Base-by-base conservation (phyloP, 768 basidiomycete genomes). In the Grammothele lineata region DNA sequence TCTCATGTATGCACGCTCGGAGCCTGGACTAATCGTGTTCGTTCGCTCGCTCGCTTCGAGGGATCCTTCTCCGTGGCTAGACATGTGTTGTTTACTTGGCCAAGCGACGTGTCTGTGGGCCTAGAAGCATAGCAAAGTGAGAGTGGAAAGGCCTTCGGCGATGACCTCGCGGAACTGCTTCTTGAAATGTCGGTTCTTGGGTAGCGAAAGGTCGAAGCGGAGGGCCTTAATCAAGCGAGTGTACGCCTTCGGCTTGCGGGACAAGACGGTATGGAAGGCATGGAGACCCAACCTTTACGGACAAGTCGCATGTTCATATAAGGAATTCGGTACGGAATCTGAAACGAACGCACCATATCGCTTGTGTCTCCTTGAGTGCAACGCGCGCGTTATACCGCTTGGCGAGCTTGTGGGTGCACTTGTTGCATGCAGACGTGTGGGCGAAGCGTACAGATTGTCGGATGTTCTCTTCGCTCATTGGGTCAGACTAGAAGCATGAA, bases 201-300 rank as follows among this genome's bases (percentile, higher is more conserved):
- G 64, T 8, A 72, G 67, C 5, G 70, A 66, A 36, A 87, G 63
- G 47, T 83, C 78, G 36, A 73, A 71, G 9, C 62, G 67, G 10
- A 89, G 69, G 43, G 63, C 62, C 48, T 63, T 71, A 47, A 87
- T 59, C 3, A 87, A 27, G 3, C 65, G 44, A 8, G 54, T 44
- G 57, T 85, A 85, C 11, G 63, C 63, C 23, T 75, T 67, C 6
- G 76, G 71, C 50, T 76, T 83, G 39, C 65, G 70, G 12, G 70
- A 71, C 4, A 93, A 62, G 41, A 91, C 73, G 9, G 75, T 67
- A 57, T 80, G 73, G 64, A 94, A 93, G 3, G 92, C 92, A 50
- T 85, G 83, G 37, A 74, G 74, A 34, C 90, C 88, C 19, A 94
- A 75, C 90, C 92, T 94, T n/a, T 6, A 24, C 5, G 5, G 37